These are phyloP conservation scores for Oryza glumipatula DNA, from an alignment of 176 grass and related monocot genomes.

Conservation along the genomic window DNA sequence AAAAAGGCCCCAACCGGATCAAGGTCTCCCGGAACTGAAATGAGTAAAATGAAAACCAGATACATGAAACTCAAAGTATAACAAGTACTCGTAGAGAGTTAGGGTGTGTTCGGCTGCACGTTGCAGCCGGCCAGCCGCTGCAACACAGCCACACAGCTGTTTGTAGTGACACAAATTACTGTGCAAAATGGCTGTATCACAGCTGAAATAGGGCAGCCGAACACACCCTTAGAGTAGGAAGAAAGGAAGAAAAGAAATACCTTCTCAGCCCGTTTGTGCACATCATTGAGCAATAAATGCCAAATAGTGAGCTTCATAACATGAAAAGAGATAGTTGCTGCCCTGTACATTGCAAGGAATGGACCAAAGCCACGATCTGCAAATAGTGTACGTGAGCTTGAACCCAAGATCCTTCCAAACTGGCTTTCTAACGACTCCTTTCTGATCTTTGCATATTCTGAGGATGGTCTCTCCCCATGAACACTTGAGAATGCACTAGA, in stretches of 20 bases:
- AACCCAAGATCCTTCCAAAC: conserved; percentile 79
- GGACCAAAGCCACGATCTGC: conserved; percentile 75
- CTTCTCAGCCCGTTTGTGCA: conserved; percentile 74
- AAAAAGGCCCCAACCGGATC: conserved; percentile 87
- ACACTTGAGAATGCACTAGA: conserved; percentile 81
- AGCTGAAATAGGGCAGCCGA: too few relatives aligned
- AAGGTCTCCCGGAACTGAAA: conserved; percentile 96
- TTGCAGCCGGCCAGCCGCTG: too few relatives aligned
- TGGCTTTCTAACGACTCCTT: conserved; percentile 82
- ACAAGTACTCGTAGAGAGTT: too few relatives aligned
- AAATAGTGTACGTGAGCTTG: conserved; percentile 69
- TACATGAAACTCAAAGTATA: not conserved
- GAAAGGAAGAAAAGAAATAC: conserved; percentile 38
- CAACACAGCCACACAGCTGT: too few relatives aligned
- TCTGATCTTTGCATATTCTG: conserved; percentile 89
- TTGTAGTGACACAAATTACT: too few relatives aligned
- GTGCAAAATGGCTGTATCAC: too few relatives aligned
- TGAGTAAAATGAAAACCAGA: conserved; percentile 25
- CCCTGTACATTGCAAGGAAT: conserved; percentile 83
- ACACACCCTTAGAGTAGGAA: not conserved
- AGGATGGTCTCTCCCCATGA: conserved; percentile 78
- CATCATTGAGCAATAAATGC: conserved; percentile 72
- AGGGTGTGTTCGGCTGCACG: too few relatives aligned
- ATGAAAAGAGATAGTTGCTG: conserved; percentile 84
- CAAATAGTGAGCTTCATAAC: conserved; percentile 83